phyloP scores from a whole-genome alignment of 805 yeast genomes.

The Candida sonorensis region DNA sequence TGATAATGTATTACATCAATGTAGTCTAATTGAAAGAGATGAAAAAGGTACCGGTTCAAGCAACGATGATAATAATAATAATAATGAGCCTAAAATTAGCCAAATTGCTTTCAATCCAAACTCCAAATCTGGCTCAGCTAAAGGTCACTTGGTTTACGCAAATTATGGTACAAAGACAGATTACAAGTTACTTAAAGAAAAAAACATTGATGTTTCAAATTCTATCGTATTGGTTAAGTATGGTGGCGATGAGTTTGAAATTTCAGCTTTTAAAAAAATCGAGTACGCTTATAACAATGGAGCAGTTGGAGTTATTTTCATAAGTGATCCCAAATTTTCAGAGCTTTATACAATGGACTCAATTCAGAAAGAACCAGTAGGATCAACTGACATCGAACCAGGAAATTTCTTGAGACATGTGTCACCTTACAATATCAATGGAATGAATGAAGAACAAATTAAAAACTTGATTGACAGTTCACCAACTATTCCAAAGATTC shows the following conservation, averaged over 20 bases:
- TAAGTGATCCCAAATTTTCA: slow-evolving; percentile 35
- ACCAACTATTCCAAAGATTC: slow-evolving; percentile 57
- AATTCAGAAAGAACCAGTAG: slow-evolving; percentile 52
- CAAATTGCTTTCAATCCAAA: slow-evolving; percentile 61
- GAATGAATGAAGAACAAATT: slow-evolving; percentile 18
- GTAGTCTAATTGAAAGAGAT: slow-evolving; percentile 15
- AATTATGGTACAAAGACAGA: slow-evolving; percentile 61
- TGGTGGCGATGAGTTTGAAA: slow-evolving; percentile 42
- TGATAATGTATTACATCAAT: slow-evolving; percentile 15
- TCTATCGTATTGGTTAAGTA: slow-evolving; percentile 56
- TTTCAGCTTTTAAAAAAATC: slow-evolving; percentile 46
- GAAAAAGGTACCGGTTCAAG: not conserved
- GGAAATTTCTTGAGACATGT: slow-evolving; percentile 85
- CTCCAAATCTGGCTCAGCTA: slow-evolving; percentile 49
- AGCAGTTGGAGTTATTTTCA: slow-evolving; percentile 62
- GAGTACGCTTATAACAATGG: slow-evolving; percentile 48
- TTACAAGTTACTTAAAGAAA: slow-evolving; percentile 32
- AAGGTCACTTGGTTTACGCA: slow-evolving; percentile 52
- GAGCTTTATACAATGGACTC: slow-evolving; percentile 32
- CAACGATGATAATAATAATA: slow-evolving; percentile 9
- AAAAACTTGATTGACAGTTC: slow-evolving; percentile 38
- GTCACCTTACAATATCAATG: no score
- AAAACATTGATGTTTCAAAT: slow-evolving; percentile 35
- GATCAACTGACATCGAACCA: slow-evolving; percentile 47
- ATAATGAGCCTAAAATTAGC: no score